Conservation (phyloP, 495 filamentous ascomycete species). For the Neurospora africana region DNA sequence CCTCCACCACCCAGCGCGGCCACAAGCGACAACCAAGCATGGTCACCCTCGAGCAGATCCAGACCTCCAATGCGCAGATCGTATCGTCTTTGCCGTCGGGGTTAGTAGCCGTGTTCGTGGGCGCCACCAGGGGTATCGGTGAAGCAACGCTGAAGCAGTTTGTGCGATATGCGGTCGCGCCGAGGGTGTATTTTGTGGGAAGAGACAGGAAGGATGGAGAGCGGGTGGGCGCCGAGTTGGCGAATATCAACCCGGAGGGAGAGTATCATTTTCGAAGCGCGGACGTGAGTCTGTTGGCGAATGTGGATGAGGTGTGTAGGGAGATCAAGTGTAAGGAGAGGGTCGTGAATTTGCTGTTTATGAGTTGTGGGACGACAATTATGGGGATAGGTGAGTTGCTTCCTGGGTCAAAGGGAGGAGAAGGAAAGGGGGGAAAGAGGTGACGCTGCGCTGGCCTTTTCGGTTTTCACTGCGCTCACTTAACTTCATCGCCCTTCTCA, state of each 20-base stretch:
- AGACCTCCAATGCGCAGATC: slow-evolving; percentile 31
- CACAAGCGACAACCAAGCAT: slow-evolving; percentile 17
- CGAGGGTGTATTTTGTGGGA: slow-evolving; percentile 34
- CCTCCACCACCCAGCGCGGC: slow-evolving; percentile 17
- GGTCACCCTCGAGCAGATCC: slow-evolving; percentile 26
- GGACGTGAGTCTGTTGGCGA: slow-evolving; percentile 47
- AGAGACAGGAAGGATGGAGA: slow-evolving; percentile 33
- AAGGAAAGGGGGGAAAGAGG: not conserved
- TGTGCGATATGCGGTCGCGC: slow-evolving; percentile 34
- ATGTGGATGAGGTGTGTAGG: slow-evolving; percentile 50
- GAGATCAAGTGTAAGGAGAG: slow-evolving; percentile 45
- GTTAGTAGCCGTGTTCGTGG: slow-evolving; percentile 49
- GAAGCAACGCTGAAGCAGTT: slow-evolving; percentile 48
- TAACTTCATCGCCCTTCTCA: not conserved
- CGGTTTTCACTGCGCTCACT: not conserved
- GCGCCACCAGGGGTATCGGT: slow-evolving; percentile 56
- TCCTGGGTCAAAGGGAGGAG: not conserved
- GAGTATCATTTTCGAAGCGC: slow-evolving; percentile 42
- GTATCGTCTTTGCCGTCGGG: slow-evolving; percentile 25
- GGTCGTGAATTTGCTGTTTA: slow-evolving; percentile 53
- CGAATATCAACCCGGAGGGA: slow-evolving; percentile 39
- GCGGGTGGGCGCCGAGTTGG: slow-evolving; percentile 36
- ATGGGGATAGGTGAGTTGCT: slow-evolving; percentile 3
- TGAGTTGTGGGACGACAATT: slow-evolving; percentile 37
- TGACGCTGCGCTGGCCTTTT: not conserved